These are phyloP conservation scores for Cytidiella melzeri DNA, from an alignment of 768 basidiomycete genomes.

Conservation along the genomic window DNA sequence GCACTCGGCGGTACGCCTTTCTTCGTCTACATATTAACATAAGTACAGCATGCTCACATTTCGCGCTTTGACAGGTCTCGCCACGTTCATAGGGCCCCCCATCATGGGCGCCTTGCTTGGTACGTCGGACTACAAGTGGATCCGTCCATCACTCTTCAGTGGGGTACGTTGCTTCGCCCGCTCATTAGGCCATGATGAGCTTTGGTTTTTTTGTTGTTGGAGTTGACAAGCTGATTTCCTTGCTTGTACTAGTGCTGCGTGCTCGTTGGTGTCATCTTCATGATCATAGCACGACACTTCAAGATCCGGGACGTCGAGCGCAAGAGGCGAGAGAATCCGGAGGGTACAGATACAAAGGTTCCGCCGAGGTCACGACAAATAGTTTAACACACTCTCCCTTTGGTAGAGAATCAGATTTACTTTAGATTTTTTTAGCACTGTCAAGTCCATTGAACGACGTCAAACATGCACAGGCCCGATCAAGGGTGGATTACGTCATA, in stretches of 20 bases:
- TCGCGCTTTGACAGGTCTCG: conserved; percentile 16
- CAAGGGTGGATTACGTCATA: no score
- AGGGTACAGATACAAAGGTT: not conserved
- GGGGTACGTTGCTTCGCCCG: conserved; percentile 13
- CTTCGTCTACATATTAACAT: no score
- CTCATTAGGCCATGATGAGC: not conserved
- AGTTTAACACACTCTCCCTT: not conserved
- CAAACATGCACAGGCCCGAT: no score
- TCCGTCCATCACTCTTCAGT: conserved; percentile 16
- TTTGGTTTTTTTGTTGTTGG: no score
- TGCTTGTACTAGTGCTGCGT: not conserved
- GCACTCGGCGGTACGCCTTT: no score
- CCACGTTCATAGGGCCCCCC: conserved; percentile 19
- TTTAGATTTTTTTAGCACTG: no score
- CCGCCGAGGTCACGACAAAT: not conserved
- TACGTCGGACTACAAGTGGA: not conserved
- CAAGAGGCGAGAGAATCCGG: not conserved
- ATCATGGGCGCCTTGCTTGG: conserved; percentile 20
- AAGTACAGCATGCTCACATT: conserved; percentile 21
- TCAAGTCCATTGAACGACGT: no score
- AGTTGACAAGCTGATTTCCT: no score
- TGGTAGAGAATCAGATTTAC: not conserved
- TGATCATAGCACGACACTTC: not conserved
- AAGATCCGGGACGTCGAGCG: not conserved
- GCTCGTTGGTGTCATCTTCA: not conserved